Base-by-base conservation (phyloP, 495 filamentous ascomycete species). In the Aspergillus ostianus region DNA sequence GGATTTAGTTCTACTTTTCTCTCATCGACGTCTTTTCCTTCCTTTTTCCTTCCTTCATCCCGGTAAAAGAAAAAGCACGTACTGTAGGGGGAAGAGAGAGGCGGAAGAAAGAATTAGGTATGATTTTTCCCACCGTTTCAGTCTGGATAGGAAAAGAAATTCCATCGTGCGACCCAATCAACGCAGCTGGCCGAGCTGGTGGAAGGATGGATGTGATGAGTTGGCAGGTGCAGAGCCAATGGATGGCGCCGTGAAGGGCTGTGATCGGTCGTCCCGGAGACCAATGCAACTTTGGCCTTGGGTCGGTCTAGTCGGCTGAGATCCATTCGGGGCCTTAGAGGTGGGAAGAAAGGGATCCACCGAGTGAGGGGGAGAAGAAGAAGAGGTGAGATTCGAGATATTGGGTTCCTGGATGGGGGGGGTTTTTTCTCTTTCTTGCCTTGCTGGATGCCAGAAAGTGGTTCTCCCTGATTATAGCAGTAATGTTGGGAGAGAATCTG, bases 151-250 rank as follows among this genome's bases (percentile, higher is more conserved):
- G 7, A 18, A 13, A 4, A 18, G 10, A 7, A 10, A n/a, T 20
- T 4, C 46, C n/a, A 17, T 49, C 47, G 27, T 27, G 20, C n/a
- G 44, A 26, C 27, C 23, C 8, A 36, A 41, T 32, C 41, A 18
- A 50, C 18, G 13, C n/a, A 47, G 18, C 20, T 41, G 46, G 62
- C 36, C 46, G 19, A 29, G 49, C 44, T 23, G 23, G 36, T 32
- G n/a, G 26, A 48, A 20, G 21, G 61, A 65, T 65, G 66, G 63
- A 58, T 65, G 64, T 65, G 64, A 70, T 71, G 69, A 58, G 69
- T 64, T 71, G 71, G 71, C 71, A 72, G 66, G 15, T 7, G 41
- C 45, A 46, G 10, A 51, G 56, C 56, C 56, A 57, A 57, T 57
- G 55, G 55, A 56, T 47, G 54, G n/a, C 44, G 23, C 30, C 2